Conservation (phyloP, 148 eudicot species). For the Vaccinium corymbosum region DNA sequence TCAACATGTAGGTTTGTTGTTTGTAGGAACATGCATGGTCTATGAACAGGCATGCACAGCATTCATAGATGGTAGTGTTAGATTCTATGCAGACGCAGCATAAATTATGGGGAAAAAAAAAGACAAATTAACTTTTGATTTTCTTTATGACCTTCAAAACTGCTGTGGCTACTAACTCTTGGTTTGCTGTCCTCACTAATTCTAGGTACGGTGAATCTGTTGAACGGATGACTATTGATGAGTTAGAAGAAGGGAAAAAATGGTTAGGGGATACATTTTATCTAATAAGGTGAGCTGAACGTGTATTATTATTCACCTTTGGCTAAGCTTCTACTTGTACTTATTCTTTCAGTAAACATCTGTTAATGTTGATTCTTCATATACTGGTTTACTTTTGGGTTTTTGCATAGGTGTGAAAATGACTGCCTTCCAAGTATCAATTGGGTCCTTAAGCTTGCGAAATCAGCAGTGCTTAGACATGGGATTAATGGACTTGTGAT, state of each 20-base stretch:
- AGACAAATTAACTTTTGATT: neutral
- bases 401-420: slow-evolving; percentile 69
- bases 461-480: slow-evolving; percentile 87
- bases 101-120: neutral
- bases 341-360: neutral
- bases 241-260: slow-evolving; percentile 75
- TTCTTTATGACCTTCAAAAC: neutral
- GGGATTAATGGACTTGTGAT: slow-evolving; percentile 93
- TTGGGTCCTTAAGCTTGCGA: slow-evolving; percentile 92
- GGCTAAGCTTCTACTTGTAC: neutral
- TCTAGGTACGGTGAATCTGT: slow-evolving; percentile 59
- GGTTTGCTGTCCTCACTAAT: slow-evolving; percentile 9
- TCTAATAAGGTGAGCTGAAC: slow-evolving; percentile 61
- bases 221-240: slow-evolving; percentile 69
- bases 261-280: slow-evolving; percentile 75
- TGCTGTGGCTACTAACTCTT: neutral
- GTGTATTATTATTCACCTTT: neutral
- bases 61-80: neutral
- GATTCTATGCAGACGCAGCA: neutral
- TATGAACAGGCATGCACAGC: neutral
- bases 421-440: slow-evolving; percentile 80
- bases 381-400: neutral
- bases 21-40: neutral
- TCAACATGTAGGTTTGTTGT: neutral
- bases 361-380: neutral